Percentiles rank a stretch among this genome's conserved stretches.
Evolutionary conservation across 1,284 basidiomycete genomes (phyloP).

Genomic region (Rhodotorula mucilaginosa): DNA sequence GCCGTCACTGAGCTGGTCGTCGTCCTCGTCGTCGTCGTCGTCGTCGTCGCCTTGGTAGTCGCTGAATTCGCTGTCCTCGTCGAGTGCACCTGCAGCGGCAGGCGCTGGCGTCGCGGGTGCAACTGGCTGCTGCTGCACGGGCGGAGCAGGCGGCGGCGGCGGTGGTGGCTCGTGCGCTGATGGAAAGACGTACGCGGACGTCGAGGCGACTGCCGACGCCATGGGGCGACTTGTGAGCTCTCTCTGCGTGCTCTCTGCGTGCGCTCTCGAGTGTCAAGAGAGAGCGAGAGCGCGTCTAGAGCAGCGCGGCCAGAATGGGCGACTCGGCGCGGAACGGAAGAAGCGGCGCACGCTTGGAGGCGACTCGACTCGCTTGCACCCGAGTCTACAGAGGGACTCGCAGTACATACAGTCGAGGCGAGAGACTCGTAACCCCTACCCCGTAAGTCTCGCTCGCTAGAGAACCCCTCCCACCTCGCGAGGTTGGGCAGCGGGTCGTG

Average conservation of each 20-base stretch:
- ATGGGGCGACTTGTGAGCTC: neutral
- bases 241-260: neutral
- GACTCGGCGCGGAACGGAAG: neutral
- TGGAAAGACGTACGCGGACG: slow-evolving; percentile 19
- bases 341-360: too few species aligned
- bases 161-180: neutral
- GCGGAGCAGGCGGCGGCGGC: neutral
- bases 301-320: neutral
- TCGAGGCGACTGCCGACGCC: slow-evolving; percentile 26
- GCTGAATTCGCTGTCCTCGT: neutral
- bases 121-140: too few species aligned
- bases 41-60: neutral
- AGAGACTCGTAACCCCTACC: too few species aligned
- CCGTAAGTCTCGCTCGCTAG: too few species aligned
- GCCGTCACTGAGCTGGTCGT: neutral
- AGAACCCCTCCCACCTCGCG: too few species aligned
- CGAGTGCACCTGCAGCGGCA: too few species aligned
- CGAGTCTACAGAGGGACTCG: too few species aligned
- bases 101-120: too few species aligned
- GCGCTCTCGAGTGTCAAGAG: neutral
- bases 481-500: too few species aligned
- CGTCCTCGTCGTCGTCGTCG: neutral
- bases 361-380: too few species aligned
- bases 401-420: too few species aligned
- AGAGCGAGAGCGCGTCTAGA: neutral